Conservation (phyloP, 2,329 filamentous ascomycete genomes). For the Colletotrichum graminicola region DNA sequence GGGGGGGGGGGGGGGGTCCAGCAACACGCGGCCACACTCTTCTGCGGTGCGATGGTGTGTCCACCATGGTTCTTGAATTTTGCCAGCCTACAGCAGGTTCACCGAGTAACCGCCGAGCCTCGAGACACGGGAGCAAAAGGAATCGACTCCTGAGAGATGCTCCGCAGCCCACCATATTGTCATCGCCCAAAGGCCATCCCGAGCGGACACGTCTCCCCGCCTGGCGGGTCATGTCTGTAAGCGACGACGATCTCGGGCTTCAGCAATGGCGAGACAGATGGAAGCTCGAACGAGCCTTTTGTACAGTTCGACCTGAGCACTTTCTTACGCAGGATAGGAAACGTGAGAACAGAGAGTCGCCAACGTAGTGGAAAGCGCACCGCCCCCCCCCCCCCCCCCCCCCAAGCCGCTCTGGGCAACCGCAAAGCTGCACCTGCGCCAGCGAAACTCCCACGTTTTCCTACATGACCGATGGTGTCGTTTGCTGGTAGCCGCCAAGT, state of each 20-base stretch:
- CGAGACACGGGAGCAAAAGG: background rate
- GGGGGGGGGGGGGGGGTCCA: no score
- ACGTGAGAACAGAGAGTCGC: background rate
- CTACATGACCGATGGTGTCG: background rate
- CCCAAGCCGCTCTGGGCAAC: background rate
- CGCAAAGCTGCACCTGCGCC: background rate
- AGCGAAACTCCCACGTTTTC: background rate
- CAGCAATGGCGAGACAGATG: no score
- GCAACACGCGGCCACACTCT: background rate
- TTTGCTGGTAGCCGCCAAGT: background rate
- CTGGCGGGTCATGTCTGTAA: background rate
- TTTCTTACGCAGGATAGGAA: background rate
- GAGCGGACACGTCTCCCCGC: background rate
- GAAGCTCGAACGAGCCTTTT: background rate
- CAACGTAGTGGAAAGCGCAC: background rate
- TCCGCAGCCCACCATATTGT: background rate
- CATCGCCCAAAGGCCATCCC: background rate
- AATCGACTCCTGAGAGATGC: background rate
- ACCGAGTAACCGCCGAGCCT: background rate
- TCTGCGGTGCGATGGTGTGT: background rate
- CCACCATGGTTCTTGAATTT: background rate
- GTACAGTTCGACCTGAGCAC: background rate
- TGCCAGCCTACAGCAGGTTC: no score
- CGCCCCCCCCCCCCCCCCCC: no score
- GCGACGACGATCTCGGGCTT: background rate